Conservation (phyloP, 441 rosid genomes). For the Jatropha multifida region DNA sequence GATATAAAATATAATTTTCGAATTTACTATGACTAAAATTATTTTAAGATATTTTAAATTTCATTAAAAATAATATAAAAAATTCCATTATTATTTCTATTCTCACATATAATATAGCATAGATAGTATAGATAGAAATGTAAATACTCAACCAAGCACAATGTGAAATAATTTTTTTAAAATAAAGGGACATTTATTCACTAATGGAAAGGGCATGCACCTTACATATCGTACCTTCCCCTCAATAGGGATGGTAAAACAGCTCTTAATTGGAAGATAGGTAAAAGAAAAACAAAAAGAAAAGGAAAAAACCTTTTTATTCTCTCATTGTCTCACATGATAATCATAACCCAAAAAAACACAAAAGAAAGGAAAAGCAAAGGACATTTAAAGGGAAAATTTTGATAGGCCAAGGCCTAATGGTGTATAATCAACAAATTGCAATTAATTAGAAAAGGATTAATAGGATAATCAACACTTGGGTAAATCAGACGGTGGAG, state of each 20-base stretch:
- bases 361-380: background rate
- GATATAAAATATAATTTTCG: too few relatives aligned
- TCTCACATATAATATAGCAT: too few relatives aligned
- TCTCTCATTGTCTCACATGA: background rate
- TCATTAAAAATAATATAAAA: too few relatives aligned
- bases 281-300: background rate
- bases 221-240: background rate
- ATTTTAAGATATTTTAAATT: too few relatives aligned
- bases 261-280: background rate
- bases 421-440: background rate
- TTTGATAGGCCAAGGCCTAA: background rate
- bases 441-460: background rate
- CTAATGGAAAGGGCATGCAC: background rate
- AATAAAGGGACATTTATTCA: background rate
- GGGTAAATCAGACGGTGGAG: conserved; percentile 54
- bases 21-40: too few relatives aligned
- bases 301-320: background rate
- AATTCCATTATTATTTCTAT: too few relatives aligned
- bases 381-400: background rate
- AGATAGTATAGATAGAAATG: too few relatives aligned
- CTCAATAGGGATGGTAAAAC: background rate
- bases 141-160: too few relatives aligned
- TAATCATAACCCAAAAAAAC: background rate
- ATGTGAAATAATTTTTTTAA: too few relatives aligned
- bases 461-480: conserved; percentile 32